These are phyloP conservation scores for Solanum bulbocastanum DNA, from an alignment of 257 asterid species.

Conservation along the genomic window DNA sequence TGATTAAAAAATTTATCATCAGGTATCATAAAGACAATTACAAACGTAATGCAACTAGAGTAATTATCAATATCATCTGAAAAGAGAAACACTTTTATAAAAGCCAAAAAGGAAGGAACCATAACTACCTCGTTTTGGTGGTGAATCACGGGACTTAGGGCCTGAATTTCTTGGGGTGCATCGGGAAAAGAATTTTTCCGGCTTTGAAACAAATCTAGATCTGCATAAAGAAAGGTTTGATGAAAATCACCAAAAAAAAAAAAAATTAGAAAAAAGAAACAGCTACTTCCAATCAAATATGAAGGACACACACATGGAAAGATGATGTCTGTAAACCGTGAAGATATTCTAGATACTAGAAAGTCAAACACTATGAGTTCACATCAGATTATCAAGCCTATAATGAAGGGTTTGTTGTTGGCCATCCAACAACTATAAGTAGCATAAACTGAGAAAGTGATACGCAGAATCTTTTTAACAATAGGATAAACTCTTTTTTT, in stretches of 20 bases:
- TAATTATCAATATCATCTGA: background rate
- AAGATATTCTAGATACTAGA: background rate
- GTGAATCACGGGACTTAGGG: slow-evolving; percentile 89
- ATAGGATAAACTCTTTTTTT: background rate
- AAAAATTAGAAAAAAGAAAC: background rate
- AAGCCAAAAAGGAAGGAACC: background rate
- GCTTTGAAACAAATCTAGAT: slow-evolving; percentile 47
- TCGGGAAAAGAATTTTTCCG: slow-evolving; percentile 57
- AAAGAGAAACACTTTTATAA: background rate
- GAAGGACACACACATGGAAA: background rate
- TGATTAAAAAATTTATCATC: background rate
- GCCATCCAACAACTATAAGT: background rate
- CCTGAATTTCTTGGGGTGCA: slow-evolving; percentile 68
- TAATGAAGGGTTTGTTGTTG: background rate
- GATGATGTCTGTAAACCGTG: background rate
- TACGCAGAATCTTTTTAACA: background rate
- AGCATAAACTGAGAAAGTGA: background rate
- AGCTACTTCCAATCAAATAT: background rate
- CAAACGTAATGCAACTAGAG: background rate
- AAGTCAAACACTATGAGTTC: background rate
- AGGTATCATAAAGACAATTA: background rate
- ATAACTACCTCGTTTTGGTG: slow-evolving; percentile 83
- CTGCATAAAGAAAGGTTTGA: slow-evolving; percentile 23
- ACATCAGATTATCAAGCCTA: background rate
- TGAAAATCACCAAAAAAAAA: background rate